These are phyloP conservation scores for Blastomyces parvus DNA, from an alignment of 2,329 filamentous ascomycete species.

Conservation along the genomic window DNA sequence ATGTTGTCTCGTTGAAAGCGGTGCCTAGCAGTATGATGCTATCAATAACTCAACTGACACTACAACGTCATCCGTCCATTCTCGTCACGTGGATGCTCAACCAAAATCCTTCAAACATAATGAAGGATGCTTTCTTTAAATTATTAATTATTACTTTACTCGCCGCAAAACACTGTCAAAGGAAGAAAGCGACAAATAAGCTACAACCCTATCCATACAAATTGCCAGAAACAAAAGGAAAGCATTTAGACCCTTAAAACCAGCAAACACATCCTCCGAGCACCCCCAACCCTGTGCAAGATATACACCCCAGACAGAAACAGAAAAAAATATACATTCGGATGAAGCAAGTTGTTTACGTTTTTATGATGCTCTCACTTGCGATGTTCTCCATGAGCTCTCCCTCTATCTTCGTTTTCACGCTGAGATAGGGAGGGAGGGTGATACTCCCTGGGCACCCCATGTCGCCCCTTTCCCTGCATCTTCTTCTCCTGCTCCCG, in stretches of 20 bases:
- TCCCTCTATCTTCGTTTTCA: conserved; percentile 6
- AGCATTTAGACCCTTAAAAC: background rate
- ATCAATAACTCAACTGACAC: background rate
- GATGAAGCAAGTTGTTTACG: background rate
- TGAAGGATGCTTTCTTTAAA: no score
- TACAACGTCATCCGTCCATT: background rate
- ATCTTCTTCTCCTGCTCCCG: conserved; percentile 22
- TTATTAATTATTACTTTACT: background rate
- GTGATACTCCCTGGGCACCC: conserved; percentile 12
- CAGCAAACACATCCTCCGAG: background rate
- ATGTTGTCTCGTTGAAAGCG: background rate
- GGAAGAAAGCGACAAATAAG: background rate
- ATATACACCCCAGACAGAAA: background rate
- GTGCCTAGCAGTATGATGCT: background rate
- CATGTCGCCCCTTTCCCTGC: conserved; percentile 12
- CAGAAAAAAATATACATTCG: background rate
- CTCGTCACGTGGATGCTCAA: background rate
- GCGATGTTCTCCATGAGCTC: background rate
- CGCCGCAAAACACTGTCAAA: background rate
- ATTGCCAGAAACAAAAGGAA: background rate
- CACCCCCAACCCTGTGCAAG: background rate
- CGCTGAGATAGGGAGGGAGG: conserved; percentile 7
- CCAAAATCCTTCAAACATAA: no score
- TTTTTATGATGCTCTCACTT: background rate
- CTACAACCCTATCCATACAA: background rate